Conservation (phyloP, 139 green algal genomes). For the Dunaliella primolecta region DNA sequence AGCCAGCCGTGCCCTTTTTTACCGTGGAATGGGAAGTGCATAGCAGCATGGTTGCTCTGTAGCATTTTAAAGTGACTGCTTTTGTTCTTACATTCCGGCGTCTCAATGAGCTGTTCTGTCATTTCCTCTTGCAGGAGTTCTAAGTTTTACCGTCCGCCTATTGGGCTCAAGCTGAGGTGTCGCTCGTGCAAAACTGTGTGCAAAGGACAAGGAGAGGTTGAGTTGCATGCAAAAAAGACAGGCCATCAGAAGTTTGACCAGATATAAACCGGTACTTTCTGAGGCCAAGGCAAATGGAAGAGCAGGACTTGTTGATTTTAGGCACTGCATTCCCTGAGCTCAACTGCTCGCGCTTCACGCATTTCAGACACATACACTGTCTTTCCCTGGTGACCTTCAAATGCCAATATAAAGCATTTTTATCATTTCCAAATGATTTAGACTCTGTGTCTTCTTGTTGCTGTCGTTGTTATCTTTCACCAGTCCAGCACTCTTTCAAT, state of each 20-base stretch:
- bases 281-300: too few relatives aligned
- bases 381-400: not conserved
- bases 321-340: not conserved
- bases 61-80: not conserved
- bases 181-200: constrained; percentile 19
- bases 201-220: constrained; percentile 2
- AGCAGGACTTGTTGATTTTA: too few relatives aligned
- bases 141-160: not conserved
- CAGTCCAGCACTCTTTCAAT: too few relatives aligned
- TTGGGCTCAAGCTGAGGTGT: constrained; percentile 18
- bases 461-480: too few relatives aligned
- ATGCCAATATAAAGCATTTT: not conserved
- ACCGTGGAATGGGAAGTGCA: not conserved
- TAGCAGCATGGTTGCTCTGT: not conserved
- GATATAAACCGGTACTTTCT: too few relatives aligned
- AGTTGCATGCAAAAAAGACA: constrained; percentile 21
- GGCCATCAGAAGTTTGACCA: constrained; percentile 29
- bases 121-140: not conserved
- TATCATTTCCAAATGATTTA: not conserved
- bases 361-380: too few relatives aligned
- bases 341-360: not conserved
- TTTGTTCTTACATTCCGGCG: not conserved
- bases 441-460: too few relatives aligned
- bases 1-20: not conserved
- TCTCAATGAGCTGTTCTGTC: too few relatives aligned